Evolutionary conservation across 140 eudicot species (phyloP).

Genomic region (Flaveria floridana): DNA sequence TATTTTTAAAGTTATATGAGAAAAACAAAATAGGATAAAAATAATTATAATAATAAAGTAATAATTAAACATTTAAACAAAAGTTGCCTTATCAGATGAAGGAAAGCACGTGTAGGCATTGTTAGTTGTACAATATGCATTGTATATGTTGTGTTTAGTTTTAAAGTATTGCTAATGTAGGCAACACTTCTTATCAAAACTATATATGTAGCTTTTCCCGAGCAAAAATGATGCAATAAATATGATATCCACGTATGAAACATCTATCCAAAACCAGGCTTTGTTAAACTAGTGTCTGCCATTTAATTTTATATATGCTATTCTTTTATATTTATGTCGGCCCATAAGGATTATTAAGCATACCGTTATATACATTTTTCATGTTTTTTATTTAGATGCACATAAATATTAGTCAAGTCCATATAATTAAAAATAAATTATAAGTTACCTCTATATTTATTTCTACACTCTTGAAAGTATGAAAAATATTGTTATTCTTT

Average conservation of each 20-base stretch:
- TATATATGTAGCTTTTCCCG: conserved; percentile 16
- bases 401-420: neutral
- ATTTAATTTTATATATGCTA: too few relatives aligned
- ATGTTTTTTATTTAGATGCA: neutral
- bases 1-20: too few relatives aligned
- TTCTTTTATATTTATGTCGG: neutral
- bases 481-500: neutral
- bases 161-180: too few relatives aligned
- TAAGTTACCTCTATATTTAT: neutral
- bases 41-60: too few relatives aligned
- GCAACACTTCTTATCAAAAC: neutral
- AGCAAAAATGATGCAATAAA: conserved; percentile 19
- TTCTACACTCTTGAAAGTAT: neutral
- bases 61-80: too few relatives aligned
- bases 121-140: too few relatives aligned
- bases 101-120: too few relatives aligned
- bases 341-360: neutral
- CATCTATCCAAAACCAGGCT: conserved; percentile 10
- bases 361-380: neutral
- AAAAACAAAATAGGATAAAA: too few relatives aligned
- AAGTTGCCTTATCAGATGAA: too few relatives aligned
- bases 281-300: neutral
- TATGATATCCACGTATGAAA: conserved; percentile 11
- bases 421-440: too few relatives aligned
- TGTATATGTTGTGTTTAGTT: too few relatives aligned